A percentile compares a stretch with the other conserved stretches of the same genome.
phyloP scores from a whole-genome alignment of 164 flowering plant species.

The Protea cynaroides region DNA sequence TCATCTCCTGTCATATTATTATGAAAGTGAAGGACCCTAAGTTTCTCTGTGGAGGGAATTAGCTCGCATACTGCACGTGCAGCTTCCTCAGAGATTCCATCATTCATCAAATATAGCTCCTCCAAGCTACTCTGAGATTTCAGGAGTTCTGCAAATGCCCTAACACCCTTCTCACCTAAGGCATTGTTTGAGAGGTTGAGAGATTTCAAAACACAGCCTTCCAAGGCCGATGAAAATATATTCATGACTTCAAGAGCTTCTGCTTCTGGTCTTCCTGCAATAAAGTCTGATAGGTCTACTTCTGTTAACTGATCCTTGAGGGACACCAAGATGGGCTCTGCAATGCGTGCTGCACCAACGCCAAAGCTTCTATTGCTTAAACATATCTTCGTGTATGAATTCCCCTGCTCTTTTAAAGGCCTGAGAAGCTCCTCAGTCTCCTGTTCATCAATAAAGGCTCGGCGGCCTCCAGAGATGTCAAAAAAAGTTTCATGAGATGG shows the following conservation, averaged over 20 bases:
- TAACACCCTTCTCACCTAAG: conserved; percentile 89
- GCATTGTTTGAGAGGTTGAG: conserved; percentile 86
- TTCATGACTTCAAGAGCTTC: conserved; percentile 90
- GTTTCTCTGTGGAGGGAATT: conserved; percentile 74
- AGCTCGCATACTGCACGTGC: conserved; percentile 78
- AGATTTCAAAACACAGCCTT: conserved; percentile 57
- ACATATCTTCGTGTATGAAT: conserved; percentile 65
- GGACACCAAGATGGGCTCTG: conserved; percentile 61
- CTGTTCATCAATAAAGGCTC: conserved; percentile 69
- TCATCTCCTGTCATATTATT: conserved; percentile 97
- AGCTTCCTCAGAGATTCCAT: conserved; percentile 95
- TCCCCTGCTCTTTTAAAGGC: conserved; percentile 59
- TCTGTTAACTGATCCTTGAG: conserved; percentile 67
- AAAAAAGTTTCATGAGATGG: conserved; percentile 36
- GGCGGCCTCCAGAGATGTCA: conserved; percentile 74
- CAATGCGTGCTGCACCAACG: conserved; percentile 66
- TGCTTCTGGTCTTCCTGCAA: conserved; percentile 81
- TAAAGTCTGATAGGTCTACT: conserved; percentile 83
- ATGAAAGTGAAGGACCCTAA: conserved; percentile 75
- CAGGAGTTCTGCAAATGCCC: conserved; percentile 77
- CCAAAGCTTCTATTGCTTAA: conserved; percentile 96
- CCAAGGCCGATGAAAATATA: conserved; percentile 64
- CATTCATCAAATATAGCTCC: conserved; percentile 85
- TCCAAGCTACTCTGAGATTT: conserved; percentile 71
- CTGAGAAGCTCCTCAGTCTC: conserved; percentile 66